Base-by-base conservation (phyloP, 192 early-diverging fungal species). In the Dissophora globulifera region DNA sequence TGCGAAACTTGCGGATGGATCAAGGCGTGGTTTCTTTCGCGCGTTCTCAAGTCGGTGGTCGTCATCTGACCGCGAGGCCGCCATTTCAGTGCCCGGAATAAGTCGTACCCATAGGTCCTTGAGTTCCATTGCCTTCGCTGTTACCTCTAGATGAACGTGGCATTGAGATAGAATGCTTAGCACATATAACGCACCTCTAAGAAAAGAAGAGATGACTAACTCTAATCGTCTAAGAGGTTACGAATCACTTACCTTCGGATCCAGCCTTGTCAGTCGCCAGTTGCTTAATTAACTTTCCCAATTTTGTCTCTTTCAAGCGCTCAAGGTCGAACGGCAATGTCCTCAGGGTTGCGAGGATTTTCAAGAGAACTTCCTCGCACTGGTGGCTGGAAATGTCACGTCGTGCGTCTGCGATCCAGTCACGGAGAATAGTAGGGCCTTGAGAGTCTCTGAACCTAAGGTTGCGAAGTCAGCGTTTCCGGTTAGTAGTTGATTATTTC, bases 391-490 rank as follows among this genome's bases (percentile, higher is more conserved):
- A 13, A 1, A 30, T 11, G 19, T 49, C 57, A 22, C 29, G 31
- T 42, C 35, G 58, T 8, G 57, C 56, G n/a, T 69, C 57, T 16
- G 41, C 32, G 11, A 69, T 69, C 67, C 67, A 64, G 1, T 15
- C 16, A 20, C 47, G 17, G 41, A 75, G 11, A 4, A 47, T 32
- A 19, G 20, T n/a, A 25, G 46, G 58, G n/a, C 61, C 69, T 8
- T 32, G 5, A 3, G 69, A 47, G 11, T 58, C 10, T 3, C 45
- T 26, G 29, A 74, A 63, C 27, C 69, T 74, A 53, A n/a, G n/a
- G n/a, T n/a, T n/a, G n/a, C n/a, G n/a, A n/a, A n/a, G n/a, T n/a
- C n/a, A n/a, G n/a, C n/a, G n/a, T n/a, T n/a, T n/a, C n/a, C n/a
- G n/a, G n/a, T n/a, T n/a, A n/a, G n/a, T n/a, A n/a, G n/a, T n/a